phyloP scores from a whole-genome alignment of 2,329 filamentous ascomycete species.

The Botryosphaeria dothidea region DNA sequence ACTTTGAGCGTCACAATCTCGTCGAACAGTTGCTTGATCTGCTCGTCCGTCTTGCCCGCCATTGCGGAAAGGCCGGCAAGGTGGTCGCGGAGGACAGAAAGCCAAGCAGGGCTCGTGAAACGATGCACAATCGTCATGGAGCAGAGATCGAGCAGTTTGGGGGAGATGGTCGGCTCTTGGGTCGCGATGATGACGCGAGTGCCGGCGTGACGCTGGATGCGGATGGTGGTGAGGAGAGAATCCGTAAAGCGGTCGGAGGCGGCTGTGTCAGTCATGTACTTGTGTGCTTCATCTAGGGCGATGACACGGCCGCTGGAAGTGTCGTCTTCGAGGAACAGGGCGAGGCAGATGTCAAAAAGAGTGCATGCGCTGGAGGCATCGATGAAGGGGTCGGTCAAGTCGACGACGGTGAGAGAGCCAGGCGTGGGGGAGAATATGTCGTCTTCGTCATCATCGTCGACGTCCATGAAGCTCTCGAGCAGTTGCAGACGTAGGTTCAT shows the following conservation, averaged over 20 bases:
- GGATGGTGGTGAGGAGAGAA: constrained; percentile 62
- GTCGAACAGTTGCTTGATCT: constrained; percentile 39
- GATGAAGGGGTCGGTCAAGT: constrained; percentile 72
- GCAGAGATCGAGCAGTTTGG: constrained; percentile 69
- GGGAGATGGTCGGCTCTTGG: constrained; percentile 73
- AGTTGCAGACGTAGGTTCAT: constrained; percentile 62
- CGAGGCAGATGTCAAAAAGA: constrained; percentile 71
- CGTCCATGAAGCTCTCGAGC: constrained; percentile 64
- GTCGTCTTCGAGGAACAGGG: constrained; percentile 59
- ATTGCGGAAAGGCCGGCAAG: constrained; percentile 46
- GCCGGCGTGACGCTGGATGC: constrained; percentile 70
- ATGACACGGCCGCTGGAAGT: constrained; percentile 58
- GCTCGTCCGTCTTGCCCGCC: constrained; percentile 22
- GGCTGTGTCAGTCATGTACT: constrained; percentile 62
- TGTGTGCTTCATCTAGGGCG: constrained; percentile 77
- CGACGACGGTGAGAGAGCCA: constrained; percentile 65
- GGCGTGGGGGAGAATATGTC: constrained; percentile 34
- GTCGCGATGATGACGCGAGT: constrained; percentile 71
- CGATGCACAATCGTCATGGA: constrained; percentile 71
- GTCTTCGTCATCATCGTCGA: not conserved
- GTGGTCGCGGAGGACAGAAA: constrained; percentile 46
- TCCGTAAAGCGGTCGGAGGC: constrained; percentile 63
- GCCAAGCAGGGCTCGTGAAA: constrained; percentile 69
- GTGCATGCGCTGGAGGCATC: constrained; percentile 67
- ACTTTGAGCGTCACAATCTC: constrained; percentile 47